Percentiles rank a stretch among this genome's conserved stretches.
Conservation (phyloP, 768 basidiomycete species). For the Crassisporium funariophilum region DNA sequence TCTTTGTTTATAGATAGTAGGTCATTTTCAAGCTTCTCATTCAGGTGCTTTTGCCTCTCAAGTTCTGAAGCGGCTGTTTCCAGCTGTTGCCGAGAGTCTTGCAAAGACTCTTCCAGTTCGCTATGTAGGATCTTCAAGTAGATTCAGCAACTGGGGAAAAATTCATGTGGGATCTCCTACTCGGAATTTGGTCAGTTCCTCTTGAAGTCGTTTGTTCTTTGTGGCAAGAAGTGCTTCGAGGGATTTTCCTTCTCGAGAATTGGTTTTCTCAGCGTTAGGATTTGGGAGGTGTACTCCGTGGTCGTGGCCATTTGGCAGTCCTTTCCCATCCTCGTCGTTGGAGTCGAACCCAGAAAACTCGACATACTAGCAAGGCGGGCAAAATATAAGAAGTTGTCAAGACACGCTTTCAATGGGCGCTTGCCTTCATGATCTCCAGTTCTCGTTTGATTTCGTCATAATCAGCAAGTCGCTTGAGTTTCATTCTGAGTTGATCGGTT, state of each 20-base stretch:
- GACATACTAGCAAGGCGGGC: slow-evolving; percentile 65
- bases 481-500: slow-evolving; percentile 65
- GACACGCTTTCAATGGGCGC: slow-evolving; percentile 10
- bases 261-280: slow-evolving; percentile 86
- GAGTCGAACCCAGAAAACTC: slow-evolving; percentile 90
- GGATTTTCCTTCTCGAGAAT: slow-evolving; percentile 74
- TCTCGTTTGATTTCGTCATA: slow-evolving; percentile 99
- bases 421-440: slow-evolving; percentile 96
- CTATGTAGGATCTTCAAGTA: slow-evolving; percentile 70
- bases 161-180: slow-evolving; percentile 42
- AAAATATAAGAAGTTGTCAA: background rate
- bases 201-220: slow-evolving; percentile 91
- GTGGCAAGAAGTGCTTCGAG: slow-evolving; percentile 88
- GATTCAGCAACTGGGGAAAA: background rate
- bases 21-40: slow-evolving; percentile 92
- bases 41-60: slow-evolving; percentile 75
- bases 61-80: slow-evolving; percentile 63
- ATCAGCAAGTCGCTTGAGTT: slow-evolving; percentile 74
- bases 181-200: slow-evolving; percentile 90
- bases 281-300: slow-evolving; percentile 76
- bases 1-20: slow-evolving; percentile 78
- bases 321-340: slow-evolving; percentile 62
- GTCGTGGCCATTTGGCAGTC: slow-evolving; percentile 40
- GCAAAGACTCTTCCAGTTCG: slow-evolving; percentile 75
- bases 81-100: slow-evolving; percentile 58